These are phyloP conservation scores for Solanum hybrid DNA, from an alignment of 305 asterid species.

Conservation along the genomic window DNA sequence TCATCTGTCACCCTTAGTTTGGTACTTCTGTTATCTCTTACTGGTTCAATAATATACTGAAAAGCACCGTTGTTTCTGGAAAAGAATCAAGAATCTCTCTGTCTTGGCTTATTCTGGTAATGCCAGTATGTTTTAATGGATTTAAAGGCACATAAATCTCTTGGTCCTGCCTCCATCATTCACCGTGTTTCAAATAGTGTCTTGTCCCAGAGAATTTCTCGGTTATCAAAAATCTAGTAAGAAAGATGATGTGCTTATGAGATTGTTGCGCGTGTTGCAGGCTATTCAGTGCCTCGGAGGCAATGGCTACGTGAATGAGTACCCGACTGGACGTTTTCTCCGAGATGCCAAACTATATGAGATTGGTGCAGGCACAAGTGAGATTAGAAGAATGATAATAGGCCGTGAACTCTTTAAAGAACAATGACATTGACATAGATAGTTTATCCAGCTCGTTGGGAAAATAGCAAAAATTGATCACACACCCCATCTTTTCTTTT, in stretches of 20 bases:
- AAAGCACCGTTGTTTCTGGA: neutral
- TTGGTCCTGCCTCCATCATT: neutral
- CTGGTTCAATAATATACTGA: neutral
- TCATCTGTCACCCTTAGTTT: neutral
- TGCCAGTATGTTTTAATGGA: neutral
- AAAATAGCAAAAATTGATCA: neutral
- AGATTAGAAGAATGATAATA: slow-evolving; percentile 76
- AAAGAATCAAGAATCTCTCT: neutral
- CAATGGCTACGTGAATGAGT: slow-evolving; percentile 89
- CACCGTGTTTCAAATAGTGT: neutral
- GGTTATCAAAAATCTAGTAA: neutral
- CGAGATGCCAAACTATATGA: slow-evolving; percentile 91
- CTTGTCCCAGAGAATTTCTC: neutral
- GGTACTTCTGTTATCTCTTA: neutral
- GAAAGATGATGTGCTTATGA: neutral
- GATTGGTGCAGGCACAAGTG: slow-evolving; percentile 99
- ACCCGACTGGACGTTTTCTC: slow-evolving; percentile 84
- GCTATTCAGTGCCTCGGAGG: slow-evolving; percentile 96
- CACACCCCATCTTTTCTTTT: neutral
- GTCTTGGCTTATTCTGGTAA: neutral
- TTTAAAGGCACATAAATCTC: neutral
- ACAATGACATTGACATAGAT: slow-evolving; percentile 18
- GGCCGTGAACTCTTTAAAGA: slow-evolving; percentile 79
- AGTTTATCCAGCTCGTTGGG: neutral
- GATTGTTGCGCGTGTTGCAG: slow-evolving; percentile 34